Conservation (phyloP, 2,329 filamentous ascomycete species). For the Rosellinia necatrix region DNA sequence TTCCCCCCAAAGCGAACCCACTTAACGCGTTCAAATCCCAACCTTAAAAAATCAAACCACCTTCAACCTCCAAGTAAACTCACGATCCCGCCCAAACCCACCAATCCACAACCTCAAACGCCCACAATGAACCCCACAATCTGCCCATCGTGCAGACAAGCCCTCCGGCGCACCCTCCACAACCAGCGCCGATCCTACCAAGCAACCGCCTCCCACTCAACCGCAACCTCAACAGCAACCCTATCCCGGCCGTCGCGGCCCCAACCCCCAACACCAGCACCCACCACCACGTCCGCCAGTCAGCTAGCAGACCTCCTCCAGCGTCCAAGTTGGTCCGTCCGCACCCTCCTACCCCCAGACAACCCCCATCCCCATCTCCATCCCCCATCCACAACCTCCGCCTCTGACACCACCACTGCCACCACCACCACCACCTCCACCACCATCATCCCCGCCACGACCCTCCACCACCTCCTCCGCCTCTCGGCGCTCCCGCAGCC, state of each 20-base stretch:
- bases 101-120: background rate
- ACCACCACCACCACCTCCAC: slow-evolving; percentile 84
- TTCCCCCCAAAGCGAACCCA: too few relatives aligned
- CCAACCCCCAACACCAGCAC: slow-evolving; percentile 58
- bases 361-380: slow-evolving; percentile 27
- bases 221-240: slow-evolving; percentile 13
- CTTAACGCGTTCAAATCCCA: background rate
- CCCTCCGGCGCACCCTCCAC: slow-evolving; percentile 25
- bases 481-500: slow-evolving; percentile 86
- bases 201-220: background rate
- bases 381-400: slow-evolving; percentile 39
- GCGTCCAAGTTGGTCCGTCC: slow-evolving; percentile 82
- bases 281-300: background rate
- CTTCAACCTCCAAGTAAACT: background rate
- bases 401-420: slow-evolving; percentile 72
- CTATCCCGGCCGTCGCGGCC: slow-evolving; percentile 18
- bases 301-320: slow-evolving; percentile 58
- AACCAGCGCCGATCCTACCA: background rate
- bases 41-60: background rate
- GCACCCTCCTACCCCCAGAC: slow-evolving; percentile 66
- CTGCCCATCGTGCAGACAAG: slow-evolving; percentile 34
- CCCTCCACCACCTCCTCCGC: slow-evolving; percentile 82
- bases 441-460: slow-evolving; percentile 62
- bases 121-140: slow-evolving; percentile 34
- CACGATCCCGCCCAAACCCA: background rate